These are phyloP conservation scores for Calendula officinalis DNA, from an alignment of 129 eudicot species.

Conservation along the genomic window DNA sequence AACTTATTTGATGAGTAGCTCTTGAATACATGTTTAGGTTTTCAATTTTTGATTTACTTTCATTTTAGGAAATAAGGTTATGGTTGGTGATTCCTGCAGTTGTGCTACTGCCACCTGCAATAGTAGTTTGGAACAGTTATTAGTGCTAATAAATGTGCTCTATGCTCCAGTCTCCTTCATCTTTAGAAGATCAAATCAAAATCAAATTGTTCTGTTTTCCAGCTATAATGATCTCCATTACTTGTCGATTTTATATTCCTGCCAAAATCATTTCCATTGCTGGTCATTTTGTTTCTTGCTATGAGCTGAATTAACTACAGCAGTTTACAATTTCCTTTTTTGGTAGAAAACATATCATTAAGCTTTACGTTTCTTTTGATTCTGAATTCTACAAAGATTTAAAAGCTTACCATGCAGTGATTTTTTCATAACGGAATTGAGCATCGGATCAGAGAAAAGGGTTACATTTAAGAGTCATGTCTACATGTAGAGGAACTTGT, in stretches of 20 bases:
- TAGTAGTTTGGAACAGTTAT: slow-evolving; percentile 2
- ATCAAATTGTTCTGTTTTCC: neutral
- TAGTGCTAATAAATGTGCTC: neutral
- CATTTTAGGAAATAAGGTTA: neutral
- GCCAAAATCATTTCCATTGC: no score
- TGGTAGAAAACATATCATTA: no score
- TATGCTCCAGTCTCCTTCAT: neutral
- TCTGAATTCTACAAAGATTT: no score
- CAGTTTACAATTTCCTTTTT: neutral
- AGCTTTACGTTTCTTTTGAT: no score
- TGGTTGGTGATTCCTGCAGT: neutral
- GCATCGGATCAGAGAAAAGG: neutral
- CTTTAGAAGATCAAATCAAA: neutral
- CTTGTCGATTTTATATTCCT: no score
- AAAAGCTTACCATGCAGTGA: no score
- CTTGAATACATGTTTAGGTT: slow-evolving; percentile 2
- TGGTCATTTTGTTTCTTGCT: no score
- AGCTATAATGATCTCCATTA: neutral
- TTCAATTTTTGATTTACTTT: neutral
- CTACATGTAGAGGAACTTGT: neutral
- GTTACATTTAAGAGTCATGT: neutral
- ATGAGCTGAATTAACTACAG: neutral
- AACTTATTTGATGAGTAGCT: neutral
- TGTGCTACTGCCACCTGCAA: neutral
- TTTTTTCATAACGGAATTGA: neutral